Base-by-base conservation (phyloP, 73 alveolate species). In the Paramecium bursaria region DNA sequence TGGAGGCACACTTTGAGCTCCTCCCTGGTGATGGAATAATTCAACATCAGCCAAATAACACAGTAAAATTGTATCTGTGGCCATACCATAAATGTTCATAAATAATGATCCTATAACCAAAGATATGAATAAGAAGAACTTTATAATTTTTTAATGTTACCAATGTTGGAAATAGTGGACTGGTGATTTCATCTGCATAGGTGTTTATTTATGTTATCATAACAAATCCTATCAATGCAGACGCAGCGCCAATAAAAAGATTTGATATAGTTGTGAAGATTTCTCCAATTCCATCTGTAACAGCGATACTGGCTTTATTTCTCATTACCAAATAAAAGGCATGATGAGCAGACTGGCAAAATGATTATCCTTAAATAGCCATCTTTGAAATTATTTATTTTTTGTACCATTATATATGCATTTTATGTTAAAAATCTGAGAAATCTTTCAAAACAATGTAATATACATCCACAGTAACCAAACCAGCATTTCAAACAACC, bases 331-430 rank as follows among this genome's bases (percentile, higher is more conserved):
- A 75, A 86, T 92, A 93, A 90, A 94, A 96, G 3, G 98, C 96
- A 53, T 89, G 92, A 95, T 97, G 93, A 29, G 98, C 99, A 11
- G 98, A 86, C 33, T 85, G 51, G 88, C 99, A 96, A 93, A 96
- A 96, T 55, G 88, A 76, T 55, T 90, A 91, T 39, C 97, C 95
- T 46, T 95, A 86, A n/a, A 96, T 85, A 39, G 98, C 96, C 3
- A 96, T 91, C n/a, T n/a, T n/a, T n/a, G n/a, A n/a, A n/a, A n/a
- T n/a, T n/a, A n/a, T n/a, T n/a, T n/a, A n/a, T n/a, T n/a, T n/a
- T n/a, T n/a, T n/a, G n/a, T n/a, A n/a, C n/a, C 92, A 93, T 90
- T 75, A 96, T 95, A 86, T 96, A 96, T 5, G 99, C 99, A 55
- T 96, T 96, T 53, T 93, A 93, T 39, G 94, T 96, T 74, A 96